phyloP scores from a whole-genome alignment of 2,329 filamentous ascomycete species.

The Fusarium acutatum region DNA sequence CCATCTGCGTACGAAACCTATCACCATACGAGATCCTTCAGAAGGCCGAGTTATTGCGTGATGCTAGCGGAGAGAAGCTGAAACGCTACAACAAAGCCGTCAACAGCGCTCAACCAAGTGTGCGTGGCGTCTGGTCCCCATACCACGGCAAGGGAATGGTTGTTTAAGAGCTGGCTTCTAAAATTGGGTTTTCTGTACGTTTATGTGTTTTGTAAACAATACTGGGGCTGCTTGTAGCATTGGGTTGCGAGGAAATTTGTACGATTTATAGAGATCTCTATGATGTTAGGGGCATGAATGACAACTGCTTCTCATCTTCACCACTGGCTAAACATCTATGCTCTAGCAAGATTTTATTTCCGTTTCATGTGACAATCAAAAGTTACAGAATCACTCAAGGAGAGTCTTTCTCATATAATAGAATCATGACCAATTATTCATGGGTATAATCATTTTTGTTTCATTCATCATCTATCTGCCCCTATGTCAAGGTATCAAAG shows the following conservation, averaged over 20 bases:
- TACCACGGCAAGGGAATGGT: constrained; percentile 69
- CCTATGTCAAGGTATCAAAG: constrained; percentile 9
- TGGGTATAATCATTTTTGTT: constrained; percentile 40
- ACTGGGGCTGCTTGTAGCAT: constrained; percentile 39
- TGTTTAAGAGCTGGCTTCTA: constrained; percentile 51
- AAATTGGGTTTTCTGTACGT: constrained; percentile 34
- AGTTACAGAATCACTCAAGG: not conserved
- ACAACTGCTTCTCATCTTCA: constrained; percentile 10
- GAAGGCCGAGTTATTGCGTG: constrained; percentile 78
- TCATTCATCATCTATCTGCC: constrained; percentile 37
- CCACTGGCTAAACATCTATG: not conserved
- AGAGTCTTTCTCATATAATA: not conserved
- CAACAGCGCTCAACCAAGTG: constrained; percentile 69
- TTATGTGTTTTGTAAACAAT: constrained; percentile 41
- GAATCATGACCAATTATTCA: not conserved
- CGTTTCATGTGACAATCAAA: not conserved
- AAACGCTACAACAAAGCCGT: constrained; percentile 70
- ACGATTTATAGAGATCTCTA: constrained; percentile 40
- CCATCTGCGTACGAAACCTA: constrained; percentile 89
- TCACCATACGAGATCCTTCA: constrained; percentile 81
- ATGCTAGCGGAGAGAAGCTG: constrained; percentile 80
- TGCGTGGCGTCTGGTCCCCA: constrained; percentile 76
- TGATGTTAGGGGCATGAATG: constrained; percentile 20
- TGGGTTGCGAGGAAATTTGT: constrained; percentile 41
- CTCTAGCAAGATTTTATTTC: not conserved